Base-by-base conservation (phyloP, 169 alveolate genomes). In the Blepharisma undulans region DNA sequence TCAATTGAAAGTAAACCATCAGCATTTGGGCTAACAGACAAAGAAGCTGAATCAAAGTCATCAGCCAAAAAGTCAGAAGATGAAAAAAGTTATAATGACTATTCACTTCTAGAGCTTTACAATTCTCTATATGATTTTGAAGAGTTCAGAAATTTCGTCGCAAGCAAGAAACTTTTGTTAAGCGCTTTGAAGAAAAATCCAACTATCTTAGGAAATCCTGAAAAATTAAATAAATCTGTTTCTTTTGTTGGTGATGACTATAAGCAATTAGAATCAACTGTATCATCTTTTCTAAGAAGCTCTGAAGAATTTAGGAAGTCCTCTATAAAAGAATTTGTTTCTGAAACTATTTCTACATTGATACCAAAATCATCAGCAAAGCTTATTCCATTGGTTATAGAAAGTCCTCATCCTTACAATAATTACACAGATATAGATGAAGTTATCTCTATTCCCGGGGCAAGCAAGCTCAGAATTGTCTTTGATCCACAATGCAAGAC, bases 401-500 rank as follows among this genome's bases (percentile, higher is more conserved):
- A 88, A 76, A 76, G 92, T 33, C 8, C 14, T 7, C 92, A 88
- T 88, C 92, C 92, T 74, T 88, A 88, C 25, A 88, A 88, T n/a
- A 25, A 76, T 77, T 4, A 71, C 34, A 34, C 34, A 87, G 87
- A 72, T 25, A 87, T 88, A 6, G 92, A 88, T 48, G 74, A 88
- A 22, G 87, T 59, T 0, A 88, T 88, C 29, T n/a, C 92, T 8
- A 76, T 88, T 21, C 92, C 92, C 14, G 92, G 92, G 0, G 92
- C 92, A 30, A 22, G 21, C 5, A 10, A 60, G 16, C 32, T 88
- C 18, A 30, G 72, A 21, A 88, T 88, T 76, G 76, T 5, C 14
- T 88, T 88, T 30, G 87, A 88, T 34, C 87, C 92, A 29, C 34
- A 72, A 48, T 88, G 92, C 76, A 33, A 88, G 4, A 76, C 87